Conservation (phyloP, 2,329 filamentous ascomycete species). For the Fusarium austroafricanum region DNA sequence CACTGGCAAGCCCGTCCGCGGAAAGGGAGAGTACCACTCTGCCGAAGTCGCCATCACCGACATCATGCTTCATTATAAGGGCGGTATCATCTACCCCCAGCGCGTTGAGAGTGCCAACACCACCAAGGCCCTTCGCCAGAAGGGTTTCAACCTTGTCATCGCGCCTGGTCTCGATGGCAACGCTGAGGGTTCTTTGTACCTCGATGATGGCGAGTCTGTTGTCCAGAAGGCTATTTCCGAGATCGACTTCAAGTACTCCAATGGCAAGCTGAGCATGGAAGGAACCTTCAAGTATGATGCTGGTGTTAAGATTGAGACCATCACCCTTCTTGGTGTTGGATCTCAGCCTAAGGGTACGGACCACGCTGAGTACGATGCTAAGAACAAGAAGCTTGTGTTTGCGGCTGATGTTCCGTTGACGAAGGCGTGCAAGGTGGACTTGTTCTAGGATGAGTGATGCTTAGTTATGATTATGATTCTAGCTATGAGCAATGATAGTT, state of each 20-base stretch:
- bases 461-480: not conserved
- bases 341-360: conserved; percentile 21
- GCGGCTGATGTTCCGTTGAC: conserved; percentile 39
- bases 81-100: conserved; percentile 71
- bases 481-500: too few species aligned
- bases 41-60: conserved; percentile 56
- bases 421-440: conserved; percentile 9
- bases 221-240: conserved; percentile 66
- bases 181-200: conserved; percentile 74
- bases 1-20: conserved; percentile 59
- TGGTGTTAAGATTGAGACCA: conserved; percentile 56
- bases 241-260: conserved; percentile 70
- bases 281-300: conserved; percentile 67
- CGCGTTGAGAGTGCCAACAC: conserved; percentile 68
- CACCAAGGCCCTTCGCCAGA: conserved; percentile 69
- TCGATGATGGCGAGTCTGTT: conserved; percentile 79
- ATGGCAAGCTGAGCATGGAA: conserved; percentile 60
- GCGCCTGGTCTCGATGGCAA: conserved; percentile 71
- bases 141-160: conserved; percentile 76
- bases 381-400: conserved; percentile 42
- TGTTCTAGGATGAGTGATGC: not conserved
- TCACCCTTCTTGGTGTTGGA: conserved; percentile 60
- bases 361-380: conserved; percentile 35
- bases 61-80: conserved; percentile 74
- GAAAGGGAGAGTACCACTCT: conserved; percentile 41